Base-by-base conservation (phyloP, 345 rosid genomes). In the Mallotus nudiflorus region DNA sequence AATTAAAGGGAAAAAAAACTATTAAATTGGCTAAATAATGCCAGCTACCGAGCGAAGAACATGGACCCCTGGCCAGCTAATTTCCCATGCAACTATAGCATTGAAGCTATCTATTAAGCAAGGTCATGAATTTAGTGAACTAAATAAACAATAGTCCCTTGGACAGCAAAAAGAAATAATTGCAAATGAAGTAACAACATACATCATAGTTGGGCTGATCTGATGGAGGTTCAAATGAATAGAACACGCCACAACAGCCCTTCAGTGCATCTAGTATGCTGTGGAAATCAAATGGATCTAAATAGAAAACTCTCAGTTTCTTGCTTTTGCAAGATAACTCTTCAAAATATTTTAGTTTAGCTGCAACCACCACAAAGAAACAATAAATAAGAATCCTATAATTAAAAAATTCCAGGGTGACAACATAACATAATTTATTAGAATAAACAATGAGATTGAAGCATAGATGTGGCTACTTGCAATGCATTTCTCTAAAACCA, bases 241-340 rank as follows among this genome's bases (percentile, higher is more conserved):
- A 89, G 72, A 87, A 85, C 82, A 89, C 59, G 37, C 86, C 91
- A 25, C 69, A 74, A 25, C 94, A 89, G 6, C 90, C 89, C 62
- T 67, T 85, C 9, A 87, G 12, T 3, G 94, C 86, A 28, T 78
- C 86, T 27, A 72, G 46, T 4, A 89, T 78, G 77, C 88, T 87
- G 19, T 89, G 81, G 45, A 84, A 87, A 65, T 89, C 91, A 55
- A 89, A 87, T 1, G 84, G 86, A 54, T 89, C 94, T 13, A 84
- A 80, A 2, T 63, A 55, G 65, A 84, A 87, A 45, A 85, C 60
- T 76, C 76, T 84, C 66, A 89, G 65, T 51, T 75, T 87, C 61
- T 85, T 67, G 59, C 57, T 72, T 4, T 77, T 78, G 20, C 56
- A 1, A 12, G 29, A 31, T 27, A 68, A 39, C 33, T 55, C 80